Evolutionary conservation across 2,329 filamentous ascomycete genomes (phyloP).

Genomic region (Sporothrix variecibatus): DNA sequence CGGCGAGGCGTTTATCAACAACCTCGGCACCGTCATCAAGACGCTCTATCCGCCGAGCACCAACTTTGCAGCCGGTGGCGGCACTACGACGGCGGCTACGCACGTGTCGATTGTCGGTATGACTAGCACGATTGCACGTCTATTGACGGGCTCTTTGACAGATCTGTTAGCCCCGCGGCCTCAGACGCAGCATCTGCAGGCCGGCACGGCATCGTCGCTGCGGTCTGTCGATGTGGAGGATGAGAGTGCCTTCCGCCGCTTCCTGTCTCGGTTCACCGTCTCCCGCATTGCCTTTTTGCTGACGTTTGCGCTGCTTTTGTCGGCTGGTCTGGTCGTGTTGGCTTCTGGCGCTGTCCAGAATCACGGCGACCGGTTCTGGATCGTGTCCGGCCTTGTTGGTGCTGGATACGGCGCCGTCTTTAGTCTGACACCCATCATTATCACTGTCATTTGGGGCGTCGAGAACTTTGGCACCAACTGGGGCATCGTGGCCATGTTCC

Average conservation of each 20-base stretch:
- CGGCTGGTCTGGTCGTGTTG: conserved; percentile 73
- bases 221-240: conserved; percentile 28
- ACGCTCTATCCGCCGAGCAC: conserved; percentile 67
- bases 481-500: conserved; percentile 91
- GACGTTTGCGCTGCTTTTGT: conserved; percentile 71
- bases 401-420: conserved; percentile 93
- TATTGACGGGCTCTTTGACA: conserved; percentile 86
- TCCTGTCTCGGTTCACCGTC: conserved; percentile 52
- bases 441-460: conserved; percentile 97
- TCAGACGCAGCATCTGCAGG: conserved; percentile 59
- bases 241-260: not conserved
- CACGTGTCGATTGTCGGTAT: conserved; percentile 92
- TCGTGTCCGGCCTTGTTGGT: conserved; percentile 81
- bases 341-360: conserved; percentile 74
- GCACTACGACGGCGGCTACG: conserved; percentile 68
- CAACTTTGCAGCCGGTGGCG: not conserved
- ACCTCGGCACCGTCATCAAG: conserved; percentile 88
- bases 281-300: conserved; percentile 82
- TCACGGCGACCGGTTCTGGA: conserved; percentile 77
- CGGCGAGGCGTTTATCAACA: conserved; percentile 98
- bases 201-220: conserved; percentile 35
- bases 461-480: conserved; percentile 99
- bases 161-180: conserved; percentile 77
- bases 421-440: conserved; percentile 83
- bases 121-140: conserved; percentile 84